A percentile compares a stretch with the other conserved stretches of the same genome.
Evolutionary conservation across 805 yeast genomes (phyloP).

Genomic region (Metschnikowia vanudenii): DNA sequence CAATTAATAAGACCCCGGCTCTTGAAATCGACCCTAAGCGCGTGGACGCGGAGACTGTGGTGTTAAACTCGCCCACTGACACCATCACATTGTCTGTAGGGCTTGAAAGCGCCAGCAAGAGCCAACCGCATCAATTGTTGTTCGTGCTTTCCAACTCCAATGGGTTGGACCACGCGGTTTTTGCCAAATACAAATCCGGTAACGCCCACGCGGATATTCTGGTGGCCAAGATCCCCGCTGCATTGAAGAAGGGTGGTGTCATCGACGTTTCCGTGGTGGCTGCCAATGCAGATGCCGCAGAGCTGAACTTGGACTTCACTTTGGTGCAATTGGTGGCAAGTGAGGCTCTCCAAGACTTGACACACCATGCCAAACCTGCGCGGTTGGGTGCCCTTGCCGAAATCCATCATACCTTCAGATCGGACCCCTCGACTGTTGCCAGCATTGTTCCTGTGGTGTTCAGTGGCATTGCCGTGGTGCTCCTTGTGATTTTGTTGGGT

Average conservation of each 20-base stretch:
- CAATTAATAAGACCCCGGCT: conserved; percentile 22
- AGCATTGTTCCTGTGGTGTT: conserved; percentile 53
- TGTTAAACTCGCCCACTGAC: conserved; percentile 33
- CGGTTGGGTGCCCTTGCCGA: conserved; percentile 55
- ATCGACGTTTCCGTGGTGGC: conserved; percentile 32
- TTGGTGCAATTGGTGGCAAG: conserved; percentile 32
- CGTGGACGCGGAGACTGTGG: conserved; percentile 29
- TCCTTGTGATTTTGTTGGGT: conserved; percentile 43
- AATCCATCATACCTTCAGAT: conserved; percentile 60
- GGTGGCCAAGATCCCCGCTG: conserved; percentile 33
- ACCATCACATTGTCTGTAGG: conserved; percentile 28
- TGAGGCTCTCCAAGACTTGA: conserved; percentile 24
- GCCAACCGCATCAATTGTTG: conserved; percentile 37
- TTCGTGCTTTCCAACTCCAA: conserved; percentile 29
- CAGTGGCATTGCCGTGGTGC: conserved; percentile 40
- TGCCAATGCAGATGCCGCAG: conserved; percentile 24
- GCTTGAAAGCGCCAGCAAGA: conserved; percentile 20
- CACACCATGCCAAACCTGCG: conserved; percentile 26
- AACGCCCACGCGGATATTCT: conserved; percentile 26
- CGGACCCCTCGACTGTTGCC: conserved; percentile 52
- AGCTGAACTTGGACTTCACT: conserved; percentile 23
- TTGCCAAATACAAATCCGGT: conserved; percentile 28
- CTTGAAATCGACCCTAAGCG: conserved; percentile 32
- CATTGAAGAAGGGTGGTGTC: conserved; percentile 33
- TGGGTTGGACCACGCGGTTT: conserved; percentile 33